Conservation (phyloP, 1,139 yeast species). For the Suhomyces ambrosiae region DNA sequence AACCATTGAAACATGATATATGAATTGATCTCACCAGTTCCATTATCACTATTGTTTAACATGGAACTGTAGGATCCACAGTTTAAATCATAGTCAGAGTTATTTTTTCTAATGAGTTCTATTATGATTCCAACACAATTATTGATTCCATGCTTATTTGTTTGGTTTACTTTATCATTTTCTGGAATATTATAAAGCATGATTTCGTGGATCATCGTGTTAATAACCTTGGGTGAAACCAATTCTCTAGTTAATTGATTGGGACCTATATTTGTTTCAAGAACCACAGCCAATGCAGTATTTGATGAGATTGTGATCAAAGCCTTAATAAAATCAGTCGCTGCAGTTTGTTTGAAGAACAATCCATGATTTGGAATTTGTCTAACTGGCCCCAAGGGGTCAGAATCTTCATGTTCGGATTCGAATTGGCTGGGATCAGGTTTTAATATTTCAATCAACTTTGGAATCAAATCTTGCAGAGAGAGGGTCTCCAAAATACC, state of each 20-base stretch:
- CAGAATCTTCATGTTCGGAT: conserved; percentile 9
- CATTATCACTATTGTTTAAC: conserved; percentile 33
- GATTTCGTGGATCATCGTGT: conserved; percentile 43
- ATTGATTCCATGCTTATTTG: conserved; percentile 50
- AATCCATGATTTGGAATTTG: conserved; percentile 34
- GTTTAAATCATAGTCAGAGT: conserved; percentile 50
- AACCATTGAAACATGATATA: conserved; percentile 51
- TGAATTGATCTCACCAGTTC: conserved; percentile 43
- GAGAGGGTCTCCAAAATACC: conserved; percentile 59
- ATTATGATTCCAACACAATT: conserved; percentile 52
- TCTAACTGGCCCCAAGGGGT: background rate
- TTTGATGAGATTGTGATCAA: conserved; percentile 89
- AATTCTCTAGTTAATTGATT: conserved; percentile 49
- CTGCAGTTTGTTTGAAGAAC: conserved; percentile 83
- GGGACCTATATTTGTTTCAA: conserved; percentile 53
- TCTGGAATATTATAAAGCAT: conserved; percentile 33
- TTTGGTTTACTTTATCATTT: conserved; percentile 17
- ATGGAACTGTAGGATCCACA: conserved; percentile 44
- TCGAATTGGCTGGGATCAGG: conserved; percentile 45
- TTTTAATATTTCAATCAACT: conserved; percentile 51
- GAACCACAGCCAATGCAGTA: conserved; percentile 48
- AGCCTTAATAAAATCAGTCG: conserved; percentile 93
- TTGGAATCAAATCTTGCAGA: conserved; percentile 53
- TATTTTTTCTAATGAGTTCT: conserved; percentile 49
- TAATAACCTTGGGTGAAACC: conserved; percentile 40